Conservation (phyloP, 148 eudicot genomes). For the Rhododendron henanense region DNA sequence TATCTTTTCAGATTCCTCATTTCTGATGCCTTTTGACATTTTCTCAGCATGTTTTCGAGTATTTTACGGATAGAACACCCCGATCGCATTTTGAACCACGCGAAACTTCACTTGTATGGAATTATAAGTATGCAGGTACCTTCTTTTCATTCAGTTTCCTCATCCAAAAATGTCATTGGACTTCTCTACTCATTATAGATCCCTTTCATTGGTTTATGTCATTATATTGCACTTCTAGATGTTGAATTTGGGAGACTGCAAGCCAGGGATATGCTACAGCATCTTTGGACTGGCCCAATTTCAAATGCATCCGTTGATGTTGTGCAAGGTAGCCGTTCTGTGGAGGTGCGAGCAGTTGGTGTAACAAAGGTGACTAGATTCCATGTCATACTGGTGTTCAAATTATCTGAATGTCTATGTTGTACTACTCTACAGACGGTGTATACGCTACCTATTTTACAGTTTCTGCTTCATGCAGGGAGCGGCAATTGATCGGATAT, state of each 20-base stretch:
- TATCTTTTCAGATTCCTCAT: background rate
- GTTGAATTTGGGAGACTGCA: constrained; percentile 88
- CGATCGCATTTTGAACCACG: constrained; percentile 91
- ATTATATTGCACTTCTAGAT: constrained; percentile 38
- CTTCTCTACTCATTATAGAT: background rate
- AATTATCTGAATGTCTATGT: background rate
- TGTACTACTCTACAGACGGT: background rate
- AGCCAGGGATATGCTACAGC: constrained; percentile 98
- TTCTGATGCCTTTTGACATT: constrained; percentile 10
- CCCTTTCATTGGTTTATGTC: background rate
- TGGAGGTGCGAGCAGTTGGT: constrained; percentile 95
- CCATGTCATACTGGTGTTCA: background rate
- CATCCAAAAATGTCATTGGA: background rate
- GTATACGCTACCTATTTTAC: background rate
- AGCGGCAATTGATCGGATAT: constrained; percentile 81
- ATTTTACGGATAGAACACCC: constrained; percentile 93
- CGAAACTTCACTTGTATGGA: constrained; percentile 93
- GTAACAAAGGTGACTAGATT: constrained; percentile 68
- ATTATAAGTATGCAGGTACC: constrained; percentile 91
- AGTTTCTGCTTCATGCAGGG: constrained; percentile 47
- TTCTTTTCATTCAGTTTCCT: background rate
- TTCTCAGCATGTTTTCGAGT: constrained; percentile 88
- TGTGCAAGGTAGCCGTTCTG: constrained; percentile 89
- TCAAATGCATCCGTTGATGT: constrained; percentile 97
- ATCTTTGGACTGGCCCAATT: constrained; percentile 99